Base-by-base conservation (phyloP, 257 asterid species). In the Ocimum tenuiflorum region DNA sequence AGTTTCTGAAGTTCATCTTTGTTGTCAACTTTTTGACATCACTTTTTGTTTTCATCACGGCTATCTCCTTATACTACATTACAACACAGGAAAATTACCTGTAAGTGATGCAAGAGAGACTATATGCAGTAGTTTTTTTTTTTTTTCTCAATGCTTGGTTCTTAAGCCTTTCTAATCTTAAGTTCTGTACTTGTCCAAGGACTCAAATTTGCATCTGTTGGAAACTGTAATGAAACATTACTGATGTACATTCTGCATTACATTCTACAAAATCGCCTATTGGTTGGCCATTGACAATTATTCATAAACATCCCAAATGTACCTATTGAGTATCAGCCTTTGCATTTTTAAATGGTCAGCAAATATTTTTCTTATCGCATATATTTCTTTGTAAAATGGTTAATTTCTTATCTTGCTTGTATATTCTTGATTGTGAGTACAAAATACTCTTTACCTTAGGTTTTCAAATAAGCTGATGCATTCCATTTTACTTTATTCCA, bases 1-100 rank as follows among this genome's bases (percentile, higher is more conserved):
- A 90, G 61, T 90, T 90, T 76, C 69, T 90, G 72, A 90, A 87
- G 85, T 90, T 90, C 81, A 78, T 88, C 78, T 90, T 90, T 56
- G 79, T 84, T 55, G 92, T 90, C 69, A 90, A 90, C 81, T 90
- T 90, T 73, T 79, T 88, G 53, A 88, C 96, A 27, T 85, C 90
- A 1, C 81, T 86, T 52, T 84, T 83, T 51, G 92, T 82, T 68
- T 90, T 90, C 76, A 74, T 90, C 77, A 88, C 95, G 13, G 90
- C 96, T 63, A 83, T 90, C 58, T 79, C 91, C 71, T 76, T 84
- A 74, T 90, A 90, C 83, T 90, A 90, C 75, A 71, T 90, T 57
- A 84, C 90, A 36, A 77, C 73, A 36, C 77, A 80, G 74, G 97
- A 90, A 70, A 79, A 58, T 42, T 90, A 87, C 78, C 95, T 90